phyloP scores from a whole-genome alignment of 2,329 filamentous ascomycete species.

The Lasiodiplodia citricola region DNA sequence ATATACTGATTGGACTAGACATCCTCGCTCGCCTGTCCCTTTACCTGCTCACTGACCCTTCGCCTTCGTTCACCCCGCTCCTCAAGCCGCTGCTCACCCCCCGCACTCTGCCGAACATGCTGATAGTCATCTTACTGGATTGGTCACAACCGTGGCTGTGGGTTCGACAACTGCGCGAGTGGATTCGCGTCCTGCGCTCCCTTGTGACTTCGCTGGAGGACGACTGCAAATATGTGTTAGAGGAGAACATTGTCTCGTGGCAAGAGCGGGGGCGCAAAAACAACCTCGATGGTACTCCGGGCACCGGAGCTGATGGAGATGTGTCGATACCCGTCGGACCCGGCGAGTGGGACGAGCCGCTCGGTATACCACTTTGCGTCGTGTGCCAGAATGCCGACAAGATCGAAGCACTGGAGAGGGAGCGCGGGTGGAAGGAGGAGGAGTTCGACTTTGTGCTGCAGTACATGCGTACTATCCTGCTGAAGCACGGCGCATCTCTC shows the following conservation, averaged over 20 bases:
- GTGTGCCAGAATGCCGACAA: conserved; percentile 97
- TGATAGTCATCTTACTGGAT: conserved; percentile 89
- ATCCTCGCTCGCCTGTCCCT: conserved; percentile 87
- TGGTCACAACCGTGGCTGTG: conserved; percentile 95
- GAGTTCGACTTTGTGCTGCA: conserved; percentile 96
- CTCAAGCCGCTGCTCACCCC: conserved; percentile 84
- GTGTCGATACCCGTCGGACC: conserved; percentile 79
- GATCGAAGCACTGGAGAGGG: conserved; percentile 88
- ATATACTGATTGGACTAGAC: conserved; percentile 60
- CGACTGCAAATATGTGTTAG: conserved; percentile 81
- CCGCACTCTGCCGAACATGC: conserved; percentile 81
- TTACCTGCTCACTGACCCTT: conserved; percentile 86
- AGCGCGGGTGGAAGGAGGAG: conserved; percentile 91
- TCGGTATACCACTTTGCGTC: conserved; percentile 86
- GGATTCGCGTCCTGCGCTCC: conserved; percentile 82
- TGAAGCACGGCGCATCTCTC: conserved; percentile 72
- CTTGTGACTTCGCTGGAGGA: conserved; percentile 75
- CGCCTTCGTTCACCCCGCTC: conserved; percentile 79
- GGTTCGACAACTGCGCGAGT: conserved; percentile 85
- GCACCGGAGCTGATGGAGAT: conserved; percentile 51
- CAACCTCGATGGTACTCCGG: conserved; percentile 23
- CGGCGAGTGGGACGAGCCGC: conserved; percentile 89
- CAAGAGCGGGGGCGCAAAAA: conserved; percentile 59
- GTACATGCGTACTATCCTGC: conserved; percentile 83
- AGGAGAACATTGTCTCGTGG: conserved; percentile 83